These are phyloP conservation scores for Thalassia testudinum DNA, from an alignment of 116 monocot species.

Conservation along the genomic window DNA sequence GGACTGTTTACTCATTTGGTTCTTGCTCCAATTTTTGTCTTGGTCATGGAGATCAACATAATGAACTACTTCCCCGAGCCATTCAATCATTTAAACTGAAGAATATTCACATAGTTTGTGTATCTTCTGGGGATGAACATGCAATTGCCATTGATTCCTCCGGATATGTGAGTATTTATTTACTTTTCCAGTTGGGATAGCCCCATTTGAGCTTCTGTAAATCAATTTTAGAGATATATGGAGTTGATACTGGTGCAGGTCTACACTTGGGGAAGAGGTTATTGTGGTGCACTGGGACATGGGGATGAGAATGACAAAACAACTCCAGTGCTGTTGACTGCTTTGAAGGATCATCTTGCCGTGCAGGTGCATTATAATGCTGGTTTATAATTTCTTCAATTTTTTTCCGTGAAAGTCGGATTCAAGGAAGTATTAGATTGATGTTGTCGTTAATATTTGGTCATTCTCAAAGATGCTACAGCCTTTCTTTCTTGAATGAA, in stretches of 20 bases:
- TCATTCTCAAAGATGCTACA: too few relatives aligned
- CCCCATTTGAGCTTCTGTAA: too few relatives aligned
- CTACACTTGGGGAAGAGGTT: too few relatives aligned
- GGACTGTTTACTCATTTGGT: slow-evolving; percentile 78
- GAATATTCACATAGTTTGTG: slow-evolving; percentile 64
- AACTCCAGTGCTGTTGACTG: slow-evolving; percentile 41
- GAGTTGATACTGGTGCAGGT: slow-evolving; percentile 92
- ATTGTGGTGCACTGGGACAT: slow-evolving; percentile 80
- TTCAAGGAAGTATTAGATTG: too few relatives aligned
- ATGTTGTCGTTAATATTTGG: too few relatives aligned
- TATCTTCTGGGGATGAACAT: slow-evolving; percentile 95
- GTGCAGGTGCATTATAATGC: slow-evolving; percentile 48
- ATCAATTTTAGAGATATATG: slow-evolving; percentile 21
- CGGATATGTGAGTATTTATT: slow-evolving; percentile 62
- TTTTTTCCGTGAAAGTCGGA: too few relatives aligned
- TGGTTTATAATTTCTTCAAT: too few relatives aligned
- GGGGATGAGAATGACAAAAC: slow-evolving; percentile 93
- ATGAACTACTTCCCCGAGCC: slow-evolving; percentile 65
- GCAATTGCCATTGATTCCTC: slow-evolving; percentile 86
- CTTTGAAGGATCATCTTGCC: slow-evolving; percentile 52
- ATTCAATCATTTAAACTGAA: slow-evolving; percentile 60
- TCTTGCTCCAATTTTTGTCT: slow-evolving; percentile 91
- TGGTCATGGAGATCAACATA: slow-evolving; percentile 81
- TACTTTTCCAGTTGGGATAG: too few relatives aligned
- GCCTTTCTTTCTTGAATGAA: too few relatives aligned